A percentile compares a stretch with the other conserved stretches of the same genome.
Conservation (phyloP, 2,329 filamentous ascomycete species). For the Pseudogymnoascus verrucosus region DNA sequence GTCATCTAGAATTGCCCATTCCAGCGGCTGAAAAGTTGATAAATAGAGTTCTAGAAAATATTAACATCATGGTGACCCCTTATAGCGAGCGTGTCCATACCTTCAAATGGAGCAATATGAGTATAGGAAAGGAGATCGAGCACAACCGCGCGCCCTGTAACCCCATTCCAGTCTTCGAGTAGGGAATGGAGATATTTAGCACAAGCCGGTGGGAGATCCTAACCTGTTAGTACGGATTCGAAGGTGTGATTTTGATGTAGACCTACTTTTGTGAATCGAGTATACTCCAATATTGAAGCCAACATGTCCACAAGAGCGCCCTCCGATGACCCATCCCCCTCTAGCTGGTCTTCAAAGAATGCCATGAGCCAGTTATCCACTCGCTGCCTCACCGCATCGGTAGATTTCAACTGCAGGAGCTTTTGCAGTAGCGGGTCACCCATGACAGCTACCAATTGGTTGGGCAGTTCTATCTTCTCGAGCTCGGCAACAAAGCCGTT, state of each 20-base stretch:
- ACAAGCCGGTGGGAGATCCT: conserved; percentile 29
- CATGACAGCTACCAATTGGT: conserved; percentile 70
- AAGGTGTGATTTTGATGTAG: background rate
- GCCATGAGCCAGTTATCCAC: conserved; percentile 52
- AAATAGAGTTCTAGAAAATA: conserved; percentile 39
- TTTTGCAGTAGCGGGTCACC: conserved; percentile 73
- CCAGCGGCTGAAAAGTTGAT: conserved; percentile 43
- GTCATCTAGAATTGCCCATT: conserved; percentile 43
- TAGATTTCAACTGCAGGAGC: conserved; percentile 57
- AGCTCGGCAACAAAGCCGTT: conserved; percentile 62
- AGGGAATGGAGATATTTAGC: conserved; percentile 45
- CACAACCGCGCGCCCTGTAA: conserved; percentile 43
- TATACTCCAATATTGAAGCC: conserved; percentile 48
- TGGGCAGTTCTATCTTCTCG: conserved; percentile 73
- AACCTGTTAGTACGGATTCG: conserved; percentile 16
- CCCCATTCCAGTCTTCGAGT: conserved; percentile 55
- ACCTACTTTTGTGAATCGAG: conserved; percentile 46
- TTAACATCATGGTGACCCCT: conserved; percentile 12
- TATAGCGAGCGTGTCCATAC: conserved; percentile 31
- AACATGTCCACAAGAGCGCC: conserved; percentile 46
- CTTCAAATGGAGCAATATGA: conserved; percentile 47
- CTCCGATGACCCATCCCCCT: conserved; percentile 43
- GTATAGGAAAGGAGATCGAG: conserved; percentile 50
- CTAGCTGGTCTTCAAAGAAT: conserved; percentile 44
- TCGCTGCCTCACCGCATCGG: conserved; percentile 42